These are phyloP conservation scores for Aspergillus avenaceus DNA, from an alignment of 495 filamentous ascomycete species.

Conservation along the genomic window DNA sequence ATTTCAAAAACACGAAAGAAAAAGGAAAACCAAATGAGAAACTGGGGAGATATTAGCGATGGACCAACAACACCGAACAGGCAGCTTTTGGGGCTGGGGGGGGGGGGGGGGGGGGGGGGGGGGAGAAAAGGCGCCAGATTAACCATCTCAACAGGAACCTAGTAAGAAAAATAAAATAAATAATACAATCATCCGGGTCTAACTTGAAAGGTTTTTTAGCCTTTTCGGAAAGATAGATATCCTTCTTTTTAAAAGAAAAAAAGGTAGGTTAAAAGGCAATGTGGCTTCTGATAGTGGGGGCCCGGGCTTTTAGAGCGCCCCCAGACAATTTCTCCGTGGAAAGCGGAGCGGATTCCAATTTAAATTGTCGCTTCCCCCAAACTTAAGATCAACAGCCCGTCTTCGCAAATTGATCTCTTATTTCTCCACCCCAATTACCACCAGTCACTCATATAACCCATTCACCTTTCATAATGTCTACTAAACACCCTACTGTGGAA, in stretches of 20 bases:
- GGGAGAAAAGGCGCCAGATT: too few relatives aligned
- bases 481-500: constrained; percentile 31
- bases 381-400: neutral
- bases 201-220: too few relatives aligned
- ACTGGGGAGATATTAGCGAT: too few relatives aligned
- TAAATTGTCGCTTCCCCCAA: neutral
- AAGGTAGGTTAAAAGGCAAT: neutral
- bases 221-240: too few relatives aligned
- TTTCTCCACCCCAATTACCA: neutral
- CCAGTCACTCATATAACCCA: neutral
- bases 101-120: too few relatives aligned
- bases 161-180: too few relatives aligned
- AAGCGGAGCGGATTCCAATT: neutral
- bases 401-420: constrained; percentile 9
- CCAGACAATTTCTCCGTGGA: neutral
- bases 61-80: too few relatives aligned
- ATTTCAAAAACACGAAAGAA: too few relatives aligned
- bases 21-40: too few relatives aligned
- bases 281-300: neutral
- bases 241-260: neutral
- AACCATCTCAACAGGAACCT: too few relatives aligned
- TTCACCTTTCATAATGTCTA: constrained; percentile 24
- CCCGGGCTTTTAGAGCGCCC: constrained; percentile 2
- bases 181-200: too few relatives aligned
- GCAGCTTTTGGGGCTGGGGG: too few relatives aligned